Conservation (phyloP, 306 rosid species). For the Castanopsis chinensis region DNA sequence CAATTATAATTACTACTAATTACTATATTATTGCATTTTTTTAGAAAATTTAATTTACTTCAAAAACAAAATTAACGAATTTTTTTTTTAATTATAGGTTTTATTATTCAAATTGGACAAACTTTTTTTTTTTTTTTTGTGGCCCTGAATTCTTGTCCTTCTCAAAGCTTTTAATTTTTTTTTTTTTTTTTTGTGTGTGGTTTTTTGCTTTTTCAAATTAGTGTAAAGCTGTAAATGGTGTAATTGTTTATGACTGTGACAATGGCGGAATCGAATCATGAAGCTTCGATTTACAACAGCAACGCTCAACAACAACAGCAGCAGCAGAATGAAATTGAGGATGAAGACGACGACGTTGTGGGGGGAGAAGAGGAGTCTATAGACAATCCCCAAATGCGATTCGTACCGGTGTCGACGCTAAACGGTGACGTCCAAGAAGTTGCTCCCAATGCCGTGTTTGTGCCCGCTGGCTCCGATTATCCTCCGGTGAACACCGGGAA, state of each 20-base stretch:
- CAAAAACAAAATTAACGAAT: too few species aligned
- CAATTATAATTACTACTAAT: too few species aligned
- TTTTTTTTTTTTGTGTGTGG: neutral
- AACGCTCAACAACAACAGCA: slow-evolving; percentile 6
- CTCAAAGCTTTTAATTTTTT: neutral
- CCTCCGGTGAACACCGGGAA: slow-evolving; percentile 29
- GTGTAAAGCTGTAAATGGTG: neutral
- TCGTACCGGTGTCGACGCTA: slow-evolving; percentile 31
- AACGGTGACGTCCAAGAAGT: slow-evolving; percentile 28
- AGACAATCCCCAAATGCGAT: slow-evolving; percentile 47
- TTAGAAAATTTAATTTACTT: too few species aligned
- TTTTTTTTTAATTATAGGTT: too few species aligned
- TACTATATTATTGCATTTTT: too few species aligned
- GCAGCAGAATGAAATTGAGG: slow-evolving; percentile 32
- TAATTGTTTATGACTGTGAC: neutral
- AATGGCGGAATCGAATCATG: slow-evolving; percentile 37
- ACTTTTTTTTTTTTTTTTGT: neutral
- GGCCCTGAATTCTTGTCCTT: neutral
- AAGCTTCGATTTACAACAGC: slow-evolving; percentile 31
- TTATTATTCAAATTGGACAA: too few species aligned
- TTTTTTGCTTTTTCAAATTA: neutral
- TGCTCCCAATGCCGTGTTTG: slow-evolving; percentile 21
- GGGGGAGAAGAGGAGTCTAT: slow-evolving; percentile 46
- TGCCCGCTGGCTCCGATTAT: slow-evolving; percentile 29
- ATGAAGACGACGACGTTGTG: slow-evolving; percentile 43